Evolutionary conservation across 495 filamentous ascomycete species (phyloP), one percentile per base, ranked within the genome.

Genomic region (Hypoxylon cercidicola): DNA sequence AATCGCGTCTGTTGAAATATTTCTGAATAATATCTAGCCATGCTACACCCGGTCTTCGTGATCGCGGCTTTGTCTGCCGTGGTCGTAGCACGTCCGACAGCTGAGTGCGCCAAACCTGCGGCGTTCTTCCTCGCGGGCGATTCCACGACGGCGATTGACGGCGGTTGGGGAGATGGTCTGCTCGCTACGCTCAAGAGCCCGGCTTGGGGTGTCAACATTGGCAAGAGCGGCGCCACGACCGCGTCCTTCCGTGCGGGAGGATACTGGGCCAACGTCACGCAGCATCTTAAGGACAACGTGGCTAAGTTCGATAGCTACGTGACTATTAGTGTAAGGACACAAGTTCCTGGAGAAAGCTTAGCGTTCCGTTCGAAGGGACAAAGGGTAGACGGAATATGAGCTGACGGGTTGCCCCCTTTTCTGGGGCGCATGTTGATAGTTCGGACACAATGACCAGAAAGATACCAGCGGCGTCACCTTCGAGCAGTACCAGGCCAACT

Each of bases 371-470:
- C 2, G 39, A 41, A n/a, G n/a, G 13, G 2, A 8, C 3, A 41
- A 41, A 52, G 20, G 19, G 18, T 20, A 37, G 19, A 40, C 7
- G 19, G 9, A 18, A 21, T 32, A 4, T 43, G 20, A 18, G 52
- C 55, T 60, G 53, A 69, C 50, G 1, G 12, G 18, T 32, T 4
- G 16, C 37, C 37, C n/a, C 37, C 37, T n/a, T 56, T 43, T 12
- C 15, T 13, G 15, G 28, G 28, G 34, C 15, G 19, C 15, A 4
- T 41, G 18, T 15, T 32, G 43, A 37, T 75, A 85, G 72, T 86
- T 85, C 52, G 84, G 84, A 6, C 82, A 86, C 52, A 85, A 85
- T 50, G 82, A 86, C 55, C 82, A 86, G 61, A 85, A 85, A 62
- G 51, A 53, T 10, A 56, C 59, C 2, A 71, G 64, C 5, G 76